Conservation (phyloP, 495 filamentous ascomycete species). For the Aspergillus egyptiacus region DNA sequence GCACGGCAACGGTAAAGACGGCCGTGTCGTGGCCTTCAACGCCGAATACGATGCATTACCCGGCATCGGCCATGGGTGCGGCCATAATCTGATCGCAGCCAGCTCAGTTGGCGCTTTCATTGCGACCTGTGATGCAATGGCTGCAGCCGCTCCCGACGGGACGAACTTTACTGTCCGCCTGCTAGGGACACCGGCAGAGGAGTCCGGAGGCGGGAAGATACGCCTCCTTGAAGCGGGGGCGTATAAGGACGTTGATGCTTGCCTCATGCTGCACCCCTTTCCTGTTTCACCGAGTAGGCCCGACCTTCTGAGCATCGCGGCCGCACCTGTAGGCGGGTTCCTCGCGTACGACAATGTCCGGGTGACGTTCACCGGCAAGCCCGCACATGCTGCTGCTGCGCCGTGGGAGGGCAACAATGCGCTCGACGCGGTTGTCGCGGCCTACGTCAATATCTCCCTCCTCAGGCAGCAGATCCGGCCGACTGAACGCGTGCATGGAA, state of each 20-base stretch:
- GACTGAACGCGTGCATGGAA: conserved; percentile 39
- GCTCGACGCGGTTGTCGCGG: conserved; percentile 55
- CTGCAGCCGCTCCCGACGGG: conserved; percentile 1
- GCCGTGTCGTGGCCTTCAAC: conserved; percentile 51
- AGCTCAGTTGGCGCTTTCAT: conserved; percentile 40
- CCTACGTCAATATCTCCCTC: conserved; percentile 55
- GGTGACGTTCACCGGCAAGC: conserved; percentile 39
- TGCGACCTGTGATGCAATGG: conserved; percentile 32
- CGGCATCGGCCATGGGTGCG: conserved; percentile 43
- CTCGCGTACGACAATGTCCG: conserved; percentile 49
- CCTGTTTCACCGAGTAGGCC: conserved; percentile 27
- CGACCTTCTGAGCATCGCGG: conserved; percentile 23
- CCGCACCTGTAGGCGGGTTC: conserved; percentile 35
- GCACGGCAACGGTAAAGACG: conserved; percentile 28
- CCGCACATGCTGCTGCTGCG: conserved; percentile 51
- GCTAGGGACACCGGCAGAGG: conserved; percentile 42
- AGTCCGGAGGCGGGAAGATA: conserved; percentile 41
- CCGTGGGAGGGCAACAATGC: conserved; percentile 64
- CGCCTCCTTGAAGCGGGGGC: conserved; percentile 46
- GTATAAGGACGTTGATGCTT: conserved; percentile 41
- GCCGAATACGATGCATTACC: conserved; percentile 51
- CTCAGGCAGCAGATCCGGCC: conserved; percentile 54
- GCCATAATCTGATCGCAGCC: conserved; percentile 43
- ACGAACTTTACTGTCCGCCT: conserved; percentile 25
- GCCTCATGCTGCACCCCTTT: conserved; percentile 51